Evolutionary conservation across 2,329 filamentous ascomycete genomes (phyloP).

Genomic region (Tetracladium maxilliforme): DNA sequence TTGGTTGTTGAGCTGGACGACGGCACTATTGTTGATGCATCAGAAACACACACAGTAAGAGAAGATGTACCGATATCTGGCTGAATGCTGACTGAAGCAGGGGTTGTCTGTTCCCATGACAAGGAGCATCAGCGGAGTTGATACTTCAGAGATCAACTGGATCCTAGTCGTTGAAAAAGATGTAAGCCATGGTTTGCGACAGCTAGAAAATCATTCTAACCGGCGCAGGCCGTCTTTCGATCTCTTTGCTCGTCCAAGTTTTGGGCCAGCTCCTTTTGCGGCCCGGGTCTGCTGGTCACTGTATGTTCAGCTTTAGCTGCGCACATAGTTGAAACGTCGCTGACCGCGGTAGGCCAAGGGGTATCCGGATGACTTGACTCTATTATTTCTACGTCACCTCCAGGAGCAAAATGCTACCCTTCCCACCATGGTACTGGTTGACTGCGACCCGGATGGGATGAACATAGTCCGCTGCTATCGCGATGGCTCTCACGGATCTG

Average conservation of each 20-base stretch:
- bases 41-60: slow-evolving; percentile 14
- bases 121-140: slow-evolving; percentile 30
- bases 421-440: slow-evolving; percentile 49
- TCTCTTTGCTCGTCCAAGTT: slow-evolving; percentile 43
- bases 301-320: slow-evolving; percentile 20
- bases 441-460: slow-evolving; percentile 66
- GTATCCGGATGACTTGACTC: slow-evolving; percentile 62
- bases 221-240: slow-evolving; percentile 56
- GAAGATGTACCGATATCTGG: slow-evolving; percentile 15
- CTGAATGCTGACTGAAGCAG: slow-evolving; percentile 17
- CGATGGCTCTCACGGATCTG: slow-evolving; percentile 49
- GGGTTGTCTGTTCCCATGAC: slow-evolving; percentile 45
- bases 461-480: slow-evolving; percentile 63
- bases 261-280: slow-evolving; percentile 30
- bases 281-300: slow-evolving; percentile 53
- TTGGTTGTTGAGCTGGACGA: slow-evolving; percentile 30
- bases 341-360: slow-evolving; percentile 54
- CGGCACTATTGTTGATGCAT: slow-evolving; percentile 22
- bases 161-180: slow-evolving; percentile 71
- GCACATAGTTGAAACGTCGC: slow-evolving; percentile 3
- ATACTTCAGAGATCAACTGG: slow-evolving; percentile 39
- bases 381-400: slow-evolving; percentile 45
- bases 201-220: slow-evolving; percentile 7
- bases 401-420: slow-evolving; percentile 25
- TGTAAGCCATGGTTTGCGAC: slow-evolving; percentile 20